Base-by-base conservation (phyloP, 768 basidiomycete species). In the Trametes cinnabarina region DNA sequence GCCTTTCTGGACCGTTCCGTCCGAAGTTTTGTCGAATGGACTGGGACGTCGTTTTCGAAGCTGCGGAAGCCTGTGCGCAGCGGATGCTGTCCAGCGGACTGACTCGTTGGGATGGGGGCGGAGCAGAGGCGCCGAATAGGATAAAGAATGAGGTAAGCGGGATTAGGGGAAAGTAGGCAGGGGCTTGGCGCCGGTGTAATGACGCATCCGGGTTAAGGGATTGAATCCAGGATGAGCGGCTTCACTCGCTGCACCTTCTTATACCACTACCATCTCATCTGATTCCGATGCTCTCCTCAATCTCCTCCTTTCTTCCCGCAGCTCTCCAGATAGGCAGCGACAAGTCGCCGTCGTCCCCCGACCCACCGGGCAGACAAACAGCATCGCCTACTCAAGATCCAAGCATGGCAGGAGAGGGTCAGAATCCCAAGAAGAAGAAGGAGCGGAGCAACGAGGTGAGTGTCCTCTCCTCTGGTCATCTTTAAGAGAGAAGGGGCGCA, bases 381-480 rank as follows among this genome's bases (percentile, higher is more conserved):
- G 34, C 51, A n/a, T 46, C 61, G 4, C 51, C 55, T 4, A 57
- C 58, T 28, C 44, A 37, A 19, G 43, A 46, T 15, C 43, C 60
- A 22, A 59, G 48, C 47, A 65, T 61, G 65, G 57, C 50, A 34
- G 63, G 44, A n/a, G 71, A 73, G 47, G 71, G 76, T 20, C 60
- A 58, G 12, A 73, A 69, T 34, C 65, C 66, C 47, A 82, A 77
- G 71, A 79, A 74, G 70, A 82, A 77, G 69, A 77, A 75, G 59
- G 77, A 72, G 69, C 72, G 66, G 41, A 69, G 76, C 8, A 79
- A 79, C 65, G 83, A 85, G 75, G 83, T 82, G 51, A 48, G 73
- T 61, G 30, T 25, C 34, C 42, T 20, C 15, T 28, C 28, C 11
- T 47, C 28, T 28, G 30, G 14, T 32, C 10, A 28, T 6, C 30